Evolutionary conservation across 1,284 basidiomycete genomes (phyloP).

Genomic region (Sanghuangporus weigelae): DNA sequence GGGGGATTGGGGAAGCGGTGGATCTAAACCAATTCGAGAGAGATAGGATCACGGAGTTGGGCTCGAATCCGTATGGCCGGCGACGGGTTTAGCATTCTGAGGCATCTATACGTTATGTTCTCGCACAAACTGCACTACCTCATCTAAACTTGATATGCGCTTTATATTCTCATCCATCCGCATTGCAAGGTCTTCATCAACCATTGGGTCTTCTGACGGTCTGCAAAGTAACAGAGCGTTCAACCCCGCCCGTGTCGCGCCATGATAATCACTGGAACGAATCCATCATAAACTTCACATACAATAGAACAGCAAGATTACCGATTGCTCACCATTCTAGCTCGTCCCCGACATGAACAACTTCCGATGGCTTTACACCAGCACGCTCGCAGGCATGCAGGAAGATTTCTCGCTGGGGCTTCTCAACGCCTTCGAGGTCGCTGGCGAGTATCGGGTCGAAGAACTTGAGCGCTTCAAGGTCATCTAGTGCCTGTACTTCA

Average conservation of each 20-base stretch:
- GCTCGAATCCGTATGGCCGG: not conserved
- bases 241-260: constrained; percentile 55
- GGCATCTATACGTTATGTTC: not conserved
- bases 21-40: not conserved
- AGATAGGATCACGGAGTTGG: not conserved
- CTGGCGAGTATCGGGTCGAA: constrained; percentile 56
- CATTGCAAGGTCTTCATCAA: not conserved
- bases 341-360: constrained; percentile 71
- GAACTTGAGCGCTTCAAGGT: constrained; percentile 46
- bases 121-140: constrained; percentile 12
- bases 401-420: constrained; percentile 60
- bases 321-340: constrained; percentile 44
- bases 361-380: constrained; percentile 35
- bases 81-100: not conserved
- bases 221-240: constrained; percentile 53
- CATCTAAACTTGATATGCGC: constrained; percentile 13
- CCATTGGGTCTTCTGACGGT: constrained; percentile 38
- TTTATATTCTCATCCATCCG: constrained; percentile 3
- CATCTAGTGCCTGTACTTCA: constrained; percentile 44
- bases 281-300: not conserved
- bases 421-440: constrained; percentile 61
- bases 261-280: constrained; percentile 56
- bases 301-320: not conserved
- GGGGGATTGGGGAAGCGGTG: not conserved
- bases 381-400: constrained; percentile 31